These are phyloP conservation scores for Dittrichia graveolens DNA, from an alignment of 129 eudicot species.

Conservation along the genomic window DNA sequence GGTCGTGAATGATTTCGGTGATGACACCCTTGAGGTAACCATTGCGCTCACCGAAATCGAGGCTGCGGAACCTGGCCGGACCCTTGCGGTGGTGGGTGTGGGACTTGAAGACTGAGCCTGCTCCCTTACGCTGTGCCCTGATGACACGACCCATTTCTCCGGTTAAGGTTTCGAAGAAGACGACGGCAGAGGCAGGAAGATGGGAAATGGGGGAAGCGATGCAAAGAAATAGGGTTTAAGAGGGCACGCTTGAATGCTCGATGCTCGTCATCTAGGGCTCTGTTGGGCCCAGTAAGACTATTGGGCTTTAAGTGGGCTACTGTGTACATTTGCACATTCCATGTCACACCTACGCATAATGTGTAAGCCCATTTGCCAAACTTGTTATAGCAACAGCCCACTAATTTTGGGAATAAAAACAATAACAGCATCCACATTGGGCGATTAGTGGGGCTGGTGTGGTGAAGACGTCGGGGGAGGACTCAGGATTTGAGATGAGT, in stretches of 20 bases:
- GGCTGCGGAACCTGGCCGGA: constrained; percentile 70
- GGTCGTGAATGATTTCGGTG: constrained; percentile 78
- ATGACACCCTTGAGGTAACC: constrained; percentile 80
- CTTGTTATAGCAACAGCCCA: too few relatives aligned
- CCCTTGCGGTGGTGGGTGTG: constrained; percentile 95
- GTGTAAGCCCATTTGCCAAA: too few relatives aligned
- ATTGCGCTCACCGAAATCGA: constrained; percentile 83
- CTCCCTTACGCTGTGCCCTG: constrained; percentile 90
- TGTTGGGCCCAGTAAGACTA: background rate
- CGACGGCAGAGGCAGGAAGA: background rate
- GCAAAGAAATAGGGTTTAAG: constrained; percentile 8
- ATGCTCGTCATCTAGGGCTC: background rate
- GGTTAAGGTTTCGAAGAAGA: constrained; percentile 24
- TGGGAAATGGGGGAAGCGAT: constrained; percentile 1
- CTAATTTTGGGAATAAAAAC: too few relatives aligned
- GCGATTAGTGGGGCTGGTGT: too few relatives aligned
- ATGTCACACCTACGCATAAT: too few relatives aligned
- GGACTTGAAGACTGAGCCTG: constrained; percentile 63
- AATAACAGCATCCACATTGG: too few relatives aligned
- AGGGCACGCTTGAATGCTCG: background rate
- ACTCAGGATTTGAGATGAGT: too few relatives aligned
- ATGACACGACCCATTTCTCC: constrained; percentile 70
- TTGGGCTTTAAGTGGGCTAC: too few relatives aligned
- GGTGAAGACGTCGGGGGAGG: too few relatives aligned
- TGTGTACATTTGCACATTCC: too few relatives aligned